phyloP scores from a whole-genome alignment of 2,329 filamentous ascomycete genomes.

The Tolypocladium paradoxum region DNA sequence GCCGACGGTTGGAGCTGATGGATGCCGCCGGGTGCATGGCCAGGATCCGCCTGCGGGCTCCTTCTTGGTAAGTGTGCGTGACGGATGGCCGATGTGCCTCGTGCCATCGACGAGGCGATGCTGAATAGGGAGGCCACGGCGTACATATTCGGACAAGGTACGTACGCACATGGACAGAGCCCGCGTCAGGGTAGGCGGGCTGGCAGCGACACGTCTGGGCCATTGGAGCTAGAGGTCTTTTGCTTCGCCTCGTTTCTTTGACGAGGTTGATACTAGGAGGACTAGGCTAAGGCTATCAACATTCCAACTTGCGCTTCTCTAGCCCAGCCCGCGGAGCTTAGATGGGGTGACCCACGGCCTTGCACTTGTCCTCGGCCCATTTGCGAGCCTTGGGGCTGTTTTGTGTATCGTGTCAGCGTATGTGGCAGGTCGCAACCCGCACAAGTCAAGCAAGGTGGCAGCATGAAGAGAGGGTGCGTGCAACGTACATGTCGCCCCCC shows the following conservation, averaged over 20 bases:
- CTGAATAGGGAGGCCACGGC: no score
- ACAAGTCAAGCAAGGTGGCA: neutral
- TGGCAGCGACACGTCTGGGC: no score
- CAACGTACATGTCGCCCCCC: neutral
- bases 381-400: neutral
- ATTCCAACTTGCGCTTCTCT: neutral
- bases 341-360: neutral
- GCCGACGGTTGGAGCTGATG: no score
- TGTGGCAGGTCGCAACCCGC: neutral
- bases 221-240: neutral
- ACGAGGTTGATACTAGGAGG: neutral
- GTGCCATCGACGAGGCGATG: no score
- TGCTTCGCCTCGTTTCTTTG: neutral
- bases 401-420: neutral
- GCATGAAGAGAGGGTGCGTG: neutral
- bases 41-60: no score
- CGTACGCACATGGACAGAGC: neutral
- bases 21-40: no score
- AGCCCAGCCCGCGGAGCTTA: neutral
- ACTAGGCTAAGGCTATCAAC: neutral
- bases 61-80: no score
- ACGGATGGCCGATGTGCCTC: no score
- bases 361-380: neutral
- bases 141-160: neutral
- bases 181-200: neutral